These are phyloP conservation scores for Fraxinus americana DNA, from an alignment of 257 asterid species.

Conservation along the genomic window DNA sequence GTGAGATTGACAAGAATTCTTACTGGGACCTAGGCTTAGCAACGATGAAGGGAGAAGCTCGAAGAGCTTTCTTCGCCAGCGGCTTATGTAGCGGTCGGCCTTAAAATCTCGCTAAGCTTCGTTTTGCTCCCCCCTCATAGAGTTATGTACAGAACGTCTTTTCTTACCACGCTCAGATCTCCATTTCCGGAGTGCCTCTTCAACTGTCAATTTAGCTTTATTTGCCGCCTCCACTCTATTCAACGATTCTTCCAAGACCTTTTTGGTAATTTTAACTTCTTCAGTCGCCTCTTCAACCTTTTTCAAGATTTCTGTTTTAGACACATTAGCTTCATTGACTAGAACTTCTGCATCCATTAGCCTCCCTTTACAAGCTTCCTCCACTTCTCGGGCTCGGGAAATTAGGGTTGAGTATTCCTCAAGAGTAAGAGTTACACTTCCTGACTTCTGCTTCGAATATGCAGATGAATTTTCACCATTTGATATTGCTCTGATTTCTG, in stretches of 20 bases:
- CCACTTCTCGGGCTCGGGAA: constrained; percentile 41
- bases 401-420: constrained; percentile 41
- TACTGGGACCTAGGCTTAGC: not conserved
- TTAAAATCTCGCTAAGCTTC: too few relatives aligned
- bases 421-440: constrained; percentile 34
- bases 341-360: constrained; percentile 31
- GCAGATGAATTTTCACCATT: constrained; percentile 24
- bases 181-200: constrained; percentile 50
- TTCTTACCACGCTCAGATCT: constrained; percentile 47
- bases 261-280: constrained; percentile 44
- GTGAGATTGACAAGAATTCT: constrained; percentile 33
- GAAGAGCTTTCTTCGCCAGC: too few relatives aligned
- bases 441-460: constrained; percentile 17
- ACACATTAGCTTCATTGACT: constrained; percentile 43
- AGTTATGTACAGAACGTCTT: constrained; percentile 30
- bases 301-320: constrained; percentile 38
- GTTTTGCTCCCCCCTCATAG: not conserved
- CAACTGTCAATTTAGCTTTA: constrained; percentile 43
- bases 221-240: constrained; percentile 46
- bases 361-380: constrained; percentile 33
- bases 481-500: constrained; percentile 46
- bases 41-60: too few relatives aligned
- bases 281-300: constrained; percentile 48
- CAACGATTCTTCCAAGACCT: constrained; percentile 45
- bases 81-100: too few relatives aligned